These are phyloP conservation scores for Inga laurina DNA, from an alignment of 306 rosid species.

Conservation along the genomic window DNA sequence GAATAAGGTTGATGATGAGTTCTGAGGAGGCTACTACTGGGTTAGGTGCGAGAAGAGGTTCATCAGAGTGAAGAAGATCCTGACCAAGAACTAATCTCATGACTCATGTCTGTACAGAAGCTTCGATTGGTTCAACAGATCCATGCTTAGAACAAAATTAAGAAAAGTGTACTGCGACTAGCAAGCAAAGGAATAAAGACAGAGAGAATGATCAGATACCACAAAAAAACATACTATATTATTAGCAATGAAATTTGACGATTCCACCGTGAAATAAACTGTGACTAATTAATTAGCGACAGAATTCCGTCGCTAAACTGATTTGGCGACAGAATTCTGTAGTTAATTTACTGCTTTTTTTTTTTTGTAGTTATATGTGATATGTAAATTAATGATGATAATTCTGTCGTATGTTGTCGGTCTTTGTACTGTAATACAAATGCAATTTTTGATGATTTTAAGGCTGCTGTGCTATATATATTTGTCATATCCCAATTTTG, in stretches of 20 bases:
- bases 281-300: too few species aligned
- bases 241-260: too few species aligned
- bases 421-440: neutral
- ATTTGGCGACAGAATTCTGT: too few species aligned
- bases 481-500: neutral
- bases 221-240: too few species aligned
- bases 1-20: conserved; percentile 63
- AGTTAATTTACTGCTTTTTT: too few species aligned
- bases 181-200: neutral
- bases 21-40: conserved; percentile 51
- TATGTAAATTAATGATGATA: neutral
- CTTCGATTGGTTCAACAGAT: neutral
- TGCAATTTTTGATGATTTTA: neutral
- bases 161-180: neutral
- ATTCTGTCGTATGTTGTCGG: neutral
- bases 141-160: neutral
- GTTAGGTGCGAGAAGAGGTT: conserved; percentile 31
- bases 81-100: neutral
- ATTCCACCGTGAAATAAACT: too few species aligned
- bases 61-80: neutral
- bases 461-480: neutral
- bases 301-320: too few species aligned
- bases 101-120: neutral
- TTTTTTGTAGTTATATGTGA: neutral
- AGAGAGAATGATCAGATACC: too few species aligned